Evolutionary conservation across 2,329 filamentous ascomycete species (phyloP), one percentile per base, ranked within the genome.

Genomic region (Monosporascus ibericus): DNA sequence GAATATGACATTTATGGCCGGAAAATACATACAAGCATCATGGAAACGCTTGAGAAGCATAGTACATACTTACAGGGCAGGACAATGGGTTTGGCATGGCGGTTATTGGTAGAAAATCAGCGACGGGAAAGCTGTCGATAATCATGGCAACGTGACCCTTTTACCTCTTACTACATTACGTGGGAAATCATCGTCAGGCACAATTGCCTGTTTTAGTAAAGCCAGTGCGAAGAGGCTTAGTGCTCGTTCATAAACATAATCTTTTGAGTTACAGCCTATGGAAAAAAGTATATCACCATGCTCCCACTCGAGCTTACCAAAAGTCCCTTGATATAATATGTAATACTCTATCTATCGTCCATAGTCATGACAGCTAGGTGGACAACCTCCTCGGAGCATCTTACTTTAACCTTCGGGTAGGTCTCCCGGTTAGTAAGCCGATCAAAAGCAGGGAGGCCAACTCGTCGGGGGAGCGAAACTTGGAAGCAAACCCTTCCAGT

Each of bases 101-200:
- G 42, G 14, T 30, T 46, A 25, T 46, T 46, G 42, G 42, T 25
- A 46, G 42, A 46, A 22, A 46, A 17, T 46, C 22, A 30, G 24
- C 39, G 18, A 20, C 30, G 5, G 39, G 17, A 6, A 24, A 14
- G 7, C 18, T 24, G 39, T 20, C 39, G 22, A 42, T 42, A 42
- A 34, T 34, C 30, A 34, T 34, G 30, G 30, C 30, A 34, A 34
- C 30, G 30, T 34, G 30, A 40, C 5, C 3, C 1, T 20, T 20
- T 40, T 40, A n/a, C 38, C 0, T 2, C 18, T 40, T 11, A n/a
- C 4, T 40, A n/a, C 6, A 8, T 52, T 20, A 17, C 11, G 34
- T 44, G 30, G 14, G 52, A 47, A 36, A 25, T 53, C 49, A 58
- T 58, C 51, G 50, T 39, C 60, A 60, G 60, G 58, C 50, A 59